These are phyloP conservation scores for Venturia oleaginea DNA, from an alignment of 2,329 filamentous ascomycete species.

Conservation along the genomic window DNA sequence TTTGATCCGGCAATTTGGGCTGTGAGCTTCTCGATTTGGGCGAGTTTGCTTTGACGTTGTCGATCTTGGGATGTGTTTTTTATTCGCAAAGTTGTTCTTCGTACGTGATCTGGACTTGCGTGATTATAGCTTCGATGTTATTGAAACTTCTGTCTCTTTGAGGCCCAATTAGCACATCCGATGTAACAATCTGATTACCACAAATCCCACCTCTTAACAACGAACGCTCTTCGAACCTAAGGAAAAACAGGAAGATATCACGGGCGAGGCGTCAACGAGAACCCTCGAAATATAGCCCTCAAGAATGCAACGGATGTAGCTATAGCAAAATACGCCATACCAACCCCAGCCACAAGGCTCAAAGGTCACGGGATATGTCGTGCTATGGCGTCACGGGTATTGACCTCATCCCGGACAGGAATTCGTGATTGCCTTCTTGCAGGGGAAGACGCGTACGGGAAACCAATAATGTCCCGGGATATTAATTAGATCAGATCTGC, in stretches of 20 bases:
- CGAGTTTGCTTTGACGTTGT: too few relatives aligned
- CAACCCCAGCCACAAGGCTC: neutral
- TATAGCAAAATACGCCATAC: neutral
- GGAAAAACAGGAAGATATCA: neutral
- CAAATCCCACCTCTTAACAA: neutral
- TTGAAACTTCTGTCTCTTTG: neutral
- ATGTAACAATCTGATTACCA: neutral
- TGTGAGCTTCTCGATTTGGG: neutral
- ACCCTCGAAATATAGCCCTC: neutral
- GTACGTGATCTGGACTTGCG: neutral
- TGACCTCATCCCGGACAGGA: conserved; percentile 8
- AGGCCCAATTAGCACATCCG: neutral
- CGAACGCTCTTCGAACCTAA: neutral
- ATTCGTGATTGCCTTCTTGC: conserved; percentile 6
- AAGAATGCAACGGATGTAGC: neutral
- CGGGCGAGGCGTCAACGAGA: neutral
- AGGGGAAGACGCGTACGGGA: neutral
- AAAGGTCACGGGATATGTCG: conserved; percentile 6
- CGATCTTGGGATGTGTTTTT: too few relatives aligned
- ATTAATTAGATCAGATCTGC: neutral
- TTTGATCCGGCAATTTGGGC: neutral
- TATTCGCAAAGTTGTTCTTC: neutral
- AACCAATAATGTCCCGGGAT: neutral
- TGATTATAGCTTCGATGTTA: neutral
- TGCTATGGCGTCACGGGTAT: conserved; percentile 1